Evolutionary conservation across 2,329 filamentous ascomycete genomes (phyloP).

Genomic region (Penicillium sp.): DNA sequence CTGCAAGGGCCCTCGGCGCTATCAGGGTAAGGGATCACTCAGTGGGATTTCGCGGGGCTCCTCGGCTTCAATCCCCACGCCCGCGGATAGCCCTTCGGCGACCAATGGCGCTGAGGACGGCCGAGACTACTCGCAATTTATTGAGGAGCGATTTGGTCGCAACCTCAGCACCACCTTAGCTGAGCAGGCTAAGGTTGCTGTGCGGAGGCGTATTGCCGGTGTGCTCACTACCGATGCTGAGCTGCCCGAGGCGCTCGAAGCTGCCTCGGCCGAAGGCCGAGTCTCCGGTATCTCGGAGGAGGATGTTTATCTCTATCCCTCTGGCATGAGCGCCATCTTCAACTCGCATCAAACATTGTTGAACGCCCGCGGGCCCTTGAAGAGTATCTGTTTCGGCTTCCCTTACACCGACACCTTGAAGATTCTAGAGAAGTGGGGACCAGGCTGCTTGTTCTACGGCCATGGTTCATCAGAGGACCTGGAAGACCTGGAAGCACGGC

Average conservation of each 20-base stretch:
- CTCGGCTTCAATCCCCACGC: constrained; percentile 40
- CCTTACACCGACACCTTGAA: constrained; percentile 97
- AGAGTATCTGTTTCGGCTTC: constrained; percentile 93
- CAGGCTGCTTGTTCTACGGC: constrained; percentile 86
- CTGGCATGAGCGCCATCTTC: constrained; percentile 95
- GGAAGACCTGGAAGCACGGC: constrained; percentile 74
- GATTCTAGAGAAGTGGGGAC: constrained; percentile 90
- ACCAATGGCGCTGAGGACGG: constrained; percentile 41
- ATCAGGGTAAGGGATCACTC: constrained; percentile 65
- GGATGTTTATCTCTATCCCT: constrained; percentile 86
- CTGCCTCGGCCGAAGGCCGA: constrained; percentile 35
- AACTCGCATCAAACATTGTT: constrained; percentile 78
- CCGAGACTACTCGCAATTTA: constrained; percentile 74
- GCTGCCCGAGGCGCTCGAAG: constrained; percentile 60
- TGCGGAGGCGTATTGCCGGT: constrained; percentile 84
- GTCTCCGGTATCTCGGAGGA: constrained; percentile 69
- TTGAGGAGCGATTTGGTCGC: constrained; percentile 91
- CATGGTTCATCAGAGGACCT: constrained; percentile 75
- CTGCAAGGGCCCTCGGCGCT: constrained; percentile 75
- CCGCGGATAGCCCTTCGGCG: constrained; percentile 31
- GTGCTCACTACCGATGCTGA: constrained; percentile 75
- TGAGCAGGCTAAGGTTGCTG: constrained; percentile 79
- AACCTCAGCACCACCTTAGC: constrained; percentile 82
- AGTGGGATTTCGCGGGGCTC: constrained; percentile 40
- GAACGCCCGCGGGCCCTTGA: constrained; percentile 62